phyloP scores from a whole-genome alignment of 345 rosid species.

The Salix udensis region DNA sequence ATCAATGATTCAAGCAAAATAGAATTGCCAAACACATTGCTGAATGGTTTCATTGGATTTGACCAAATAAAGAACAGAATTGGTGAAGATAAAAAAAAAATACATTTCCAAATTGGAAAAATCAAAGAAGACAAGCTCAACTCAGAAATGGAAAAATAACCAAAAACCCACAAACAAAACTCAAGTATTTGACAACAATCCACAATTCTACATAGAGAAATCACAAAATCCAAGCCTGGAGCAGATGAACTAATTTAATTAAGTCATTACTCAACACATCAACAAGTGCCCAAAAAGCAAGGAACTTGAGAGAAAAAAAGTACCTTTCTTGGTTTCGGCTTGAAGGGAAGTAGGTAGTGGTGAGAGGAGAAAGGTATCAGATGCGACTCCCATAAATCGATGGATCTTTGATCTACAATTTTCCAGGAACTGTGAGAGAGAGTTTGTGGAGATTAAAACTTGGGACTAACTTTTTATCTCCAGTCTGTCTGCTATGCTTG shows the following conservation, averaged over 20 bases:
- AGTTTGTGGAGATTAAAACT: background rate
- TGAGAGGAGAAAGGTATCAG: background rate
- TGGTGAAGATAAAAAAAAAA: background rate
- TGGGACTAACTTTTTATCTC: background rate
- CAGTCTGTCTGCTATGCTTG: background rate
- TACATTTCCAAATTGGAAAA: background rate
- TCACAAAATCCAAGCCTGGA: background rate
- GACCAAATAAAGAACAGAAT: background rate
- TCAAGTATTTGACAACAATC: background rate
- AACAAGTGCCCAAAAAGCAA: background rate
- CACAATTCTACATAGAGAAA: background rate
- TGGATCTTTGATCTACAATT: background rate
- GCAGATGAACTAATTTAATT: background rate
- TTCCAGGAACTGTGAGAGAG: background rate
- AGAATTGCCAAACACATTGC: too few relatives aligned
- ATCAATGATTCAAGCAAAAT: background rate
- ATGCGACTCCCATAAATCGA: background rate
- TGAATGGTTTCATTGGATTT: too few relatives aligned
- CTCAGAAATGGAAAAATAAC: background rate
- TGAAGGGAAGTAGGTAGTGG: background rate
- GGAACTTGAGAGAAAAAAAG: background rate
- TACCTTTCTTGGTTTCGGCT: background rate
- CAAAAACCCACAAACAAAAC: background rate
- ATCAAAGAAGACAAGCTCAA: background rate
- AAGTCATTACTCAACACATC: background rate